Conservation (phyloP, 2,329 filamentous ascomycete species). For the Trichoderma arundinaceum region DNA sequence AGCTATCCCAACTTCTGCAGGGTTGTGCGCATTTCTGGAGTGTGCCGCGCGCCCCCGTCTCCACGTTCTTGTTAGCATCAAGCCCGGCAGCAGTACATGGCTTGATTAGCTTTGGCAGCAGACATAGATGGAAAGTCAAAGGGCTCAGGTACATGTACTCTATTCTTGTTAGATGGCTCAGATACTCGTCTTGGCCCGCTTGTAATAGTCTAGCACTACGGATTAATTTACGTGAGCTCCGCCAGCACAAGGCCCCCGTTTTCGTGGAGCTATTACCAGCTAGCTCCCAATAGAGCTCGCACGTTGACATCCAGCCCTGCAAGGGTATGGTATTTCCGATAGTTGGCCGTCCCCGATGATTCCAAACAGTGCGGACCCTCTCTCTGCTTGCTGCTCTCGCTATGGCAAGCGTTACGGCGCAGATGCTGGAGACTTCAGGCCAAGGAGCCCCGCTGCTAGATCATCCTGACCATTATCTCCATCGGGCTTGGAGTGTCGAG, state of each 20-base stretch:
- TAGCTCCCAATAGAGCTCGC: constrained; percentile 24
- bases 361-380: constrained; percentile 18
- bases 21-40: no score
- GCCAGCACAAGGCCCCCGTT: background rate
- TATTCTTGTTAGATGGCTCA: background rate
- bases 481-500: constrained; percentile 1
- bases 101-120: background rate
- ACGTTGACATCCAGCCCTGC: constrained; percentile 27
- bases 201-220: background rate
- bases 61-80: background rate
- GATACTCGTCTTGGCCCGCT: no score
- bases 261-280: background rate
- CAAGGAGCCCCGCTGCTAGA: background rate
- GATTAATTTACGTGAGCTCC: background rate
- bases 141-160: constrained; percentile 6
- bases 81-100: background rate
- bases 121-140: background rate
- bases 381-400: background rate
- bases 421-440: background rate
- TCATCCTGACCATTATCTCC: constrained; percentile 19
- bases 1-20: background rate
- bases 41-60: no score
- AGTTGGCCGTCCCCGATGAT: background rate
- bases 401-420: background rate
- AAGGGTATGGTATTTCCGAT: background rate